These are phyloP conservation scores for Venturia pyrina DNA, from an alignment of 2,329 filamentous ascomycete species.

Conservation along the genomic window DNA sequence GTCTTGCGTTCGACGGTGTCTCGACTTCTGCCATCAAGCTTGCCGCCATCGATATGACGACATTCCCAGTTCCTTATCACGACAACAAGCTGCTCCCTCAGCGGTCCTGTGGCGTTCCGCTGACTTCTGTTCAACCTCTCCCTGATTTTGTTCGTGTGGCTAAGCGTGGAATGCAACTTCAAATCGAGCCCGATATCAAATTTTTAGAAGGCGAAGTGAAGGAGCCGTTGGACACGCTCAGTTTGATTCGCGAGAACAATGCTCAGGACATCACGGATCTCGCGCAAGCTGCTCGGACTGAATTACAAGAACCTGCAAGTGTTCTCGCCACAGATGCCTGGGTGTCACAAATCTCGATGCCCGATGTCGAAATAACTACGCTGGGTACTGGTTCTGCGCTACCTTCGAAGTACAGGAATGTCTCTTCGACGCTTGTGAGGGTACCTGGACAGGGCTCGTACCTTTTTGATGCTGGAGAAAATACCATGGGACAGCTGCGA, in stretches of 20 bases:
- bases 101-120: conserved; percentile 10
- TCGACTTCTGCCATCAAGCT: conserved; percentile 59
- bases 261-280: conserved; percentile 41
- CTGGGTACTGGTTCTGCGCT: conserved; percentile 85
- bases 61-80: conserved; percentile 61
- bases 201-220: conserved; percentile 39
- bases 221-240: conserved; percentile 39
- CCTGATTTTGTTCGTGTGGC: conserved; percentile 21
- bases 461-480: conserved; percentile 84
- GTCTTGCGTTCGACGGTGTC: conserved; percentile 58
- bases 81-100: conserved; percentile 45
- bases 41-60: conserved; percentile 59
- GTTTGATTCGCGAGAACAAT: conserved; percentile 17
- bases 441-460: conserved; percentile 83
- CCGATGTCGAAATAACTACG: conserved; percentile 72
- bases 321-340: conserved; percentile 40
- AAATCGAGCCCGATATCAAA: conserved; percentile 27
- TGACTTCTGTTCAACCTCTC: conserved; percentile 17
- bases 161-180: conserved; percentile 27
- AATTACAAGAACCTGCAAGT: conserved; percentile 12
- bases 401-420: conserved; percentile 91
- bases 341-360: conserved; percentile 60
- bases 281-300: conserved; percentile 27
- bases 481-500: conserved; percentile 77
- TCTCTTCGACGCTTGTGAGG: conserved; percentile 75